A percentile compares a stretch with the other conserved stretches of the same genome.
Evolutionary conservation across 1,284 basidiomycete species (phyloP).

Genomic region (Microstroma glucosiphilum): DNA sequence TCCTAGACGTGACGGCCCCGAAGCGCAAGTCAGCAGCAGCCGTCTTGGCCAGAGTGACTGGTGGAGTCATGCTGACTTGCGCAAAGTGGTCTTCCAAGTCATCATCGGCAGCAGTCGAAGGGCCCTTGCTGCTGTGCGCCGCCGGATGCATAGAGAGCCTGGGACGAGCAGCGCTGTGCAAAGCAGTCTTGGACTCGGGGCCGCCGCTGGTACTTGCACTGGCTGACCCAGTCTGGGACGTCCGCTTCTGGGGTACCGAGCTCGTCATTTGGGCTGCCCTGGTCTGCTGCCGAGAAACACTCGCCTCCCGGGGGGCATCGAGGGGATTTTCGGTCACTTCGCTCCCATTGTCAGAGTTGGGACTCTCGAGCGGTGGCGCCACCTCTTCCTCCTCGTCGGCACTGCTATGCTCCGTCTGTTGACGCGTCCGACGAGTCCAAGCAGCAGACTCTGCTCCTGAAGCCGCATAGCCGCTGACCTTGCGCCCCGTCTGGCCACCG

Average conservation of each 20-base stretch:
- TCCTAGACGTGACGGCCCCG: too few relatives aligned
- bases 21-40: not conserved
- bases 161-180: not conserved
- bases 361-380: not conserved
- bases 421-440: not conserved
- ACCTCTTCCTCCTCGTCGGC: conserved; percentile 6
- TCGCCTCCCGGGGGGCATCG: too few relatives aligned
- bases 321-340: too few relatives aligned
- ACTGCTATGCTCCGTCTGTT: conserved; percentile 6
- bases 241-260: too few relatives aligned
- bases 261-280: too few relatives aligned
- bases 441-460: not conserved
- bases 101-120: conserved; percentile 1
- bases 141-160: not conserved
- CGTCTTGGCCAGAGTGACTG: conserved; percentile 22
- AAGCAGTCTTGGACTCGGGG: too few relatives aligned
- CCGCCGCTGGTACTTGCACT: too few relatives aligned
- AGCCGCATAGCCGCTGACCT: not conserved
- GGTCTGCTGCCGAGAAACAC: too few relatives aligned
- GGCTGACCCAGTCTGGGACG: too few relatives aligned
- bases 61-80: conserved; percentile 32
- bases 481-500: not conserved
- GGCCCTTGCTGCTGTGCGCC: not conserved
- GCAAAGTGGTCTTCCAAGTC: conserved; percentile 15
- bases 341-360: too few relatives aligned